These are phyloP conservation scores for Solanum gandarillasii DNA, from an alignment of 257 asterid genomes.

Conservation along the genomic window DNA sequence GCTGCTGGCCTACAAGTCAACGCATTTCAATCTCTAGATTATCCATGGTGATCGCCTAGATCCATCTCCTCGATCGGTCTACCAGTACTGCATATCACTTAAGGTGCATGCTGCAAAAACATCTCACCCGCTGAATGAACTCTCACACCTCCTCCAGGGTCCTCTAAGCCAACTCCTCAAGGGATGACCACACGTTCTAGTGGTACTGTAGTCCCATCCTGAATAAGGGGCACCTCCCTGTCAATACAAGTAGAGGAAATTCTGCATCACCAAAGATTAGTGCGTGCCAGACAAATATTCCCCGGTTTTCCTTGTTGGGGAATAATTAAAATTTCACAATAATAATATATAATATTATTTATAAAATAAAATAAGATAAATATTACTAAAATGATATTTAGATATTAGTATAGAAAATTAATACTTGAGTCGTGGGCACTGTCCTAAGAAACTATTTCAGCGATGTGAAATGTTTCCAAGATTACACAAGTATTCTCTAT, in stretches of 20 bases:
- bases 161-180: conserved; percentile 56
- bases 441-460: no score
- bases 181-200: conserved; percentile 71
- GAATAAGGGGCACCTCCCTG: conserved; percentile 73
- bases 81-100: conserved; percentile 36
- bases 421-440: no score
- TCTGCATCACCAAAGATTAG: conserved; percentile 73
- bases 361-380: no score
- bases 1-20: conserved; percentile 73
- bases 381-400: no score
- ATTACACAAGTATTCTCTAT: no score
- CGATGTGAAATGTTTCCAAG: no score
- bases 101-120: conserved; percentile 40
- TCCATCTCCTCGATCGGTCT: not conserved
- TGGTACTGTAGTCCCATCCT: conserved; percentile 25
- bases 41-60: conserved; percentile 45
- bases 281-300: conserved; percentile 77
- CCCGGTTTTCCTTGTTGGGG: conserved; percentile 45
- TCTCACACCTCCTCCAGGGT: conserved; percentile 43
- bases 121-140: conserved; percentile 63
- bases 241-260: conserved; percentile 61
- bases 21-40: conserved; percentile 74
- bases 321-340: no score
- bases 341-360: no score
- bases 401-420: no score